Conservation (phyloP, 306 rosid species). For the Neltuma alba region DNA sequence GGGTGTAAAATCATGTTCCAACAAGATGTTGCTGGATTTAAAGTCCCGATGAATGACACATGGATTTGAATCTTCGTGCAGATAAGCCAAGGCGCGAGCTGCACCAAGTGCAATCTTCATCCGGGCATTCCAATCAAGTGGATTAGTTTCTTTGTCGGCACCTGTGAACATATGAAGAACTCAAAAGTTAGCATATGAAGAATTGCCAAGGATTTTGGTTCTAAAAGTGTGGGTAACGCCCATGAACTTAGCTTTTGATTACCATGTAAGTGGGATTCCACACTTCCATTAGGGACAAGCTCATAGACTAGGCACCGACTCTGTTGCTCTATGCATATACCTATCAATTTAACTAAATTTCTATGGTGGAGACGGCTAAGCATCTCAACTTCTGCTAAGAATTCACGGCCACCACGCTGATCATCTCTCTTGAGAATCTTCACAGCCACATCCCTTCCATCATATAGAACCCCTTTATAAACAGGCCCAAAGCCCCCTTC, state of each 20-base stretch:
- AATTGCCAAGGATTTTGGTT: conserved; percentile 5
- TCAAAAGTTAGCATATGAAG: conserved; percentile 26
- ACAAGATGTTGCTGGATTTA: conserved; percentile 95
- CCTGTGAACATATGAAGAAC: conserved; percentile 51
- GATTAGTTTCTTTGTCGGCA: conserved; percentile 79
- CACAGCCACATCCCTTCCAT: conserved; percentile 91
- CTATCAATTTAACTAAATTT: conserved; percentile 84
- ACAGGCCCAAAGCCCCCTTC: conserved; percentile 99
- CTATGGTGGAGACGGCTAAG: conserved; percentile 95
- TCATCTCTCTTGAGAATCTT: conserved; percentile 89
- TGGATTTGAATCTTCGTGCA: conserved; percentile 96
- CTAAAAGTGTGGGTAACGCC: conserved; percentile 14
- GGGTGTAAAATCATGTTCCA: conserved; percentile 84
- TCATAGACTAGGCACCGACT: conserved; percentile 93
- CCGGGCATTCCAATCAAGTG: conserved; percentile 86
- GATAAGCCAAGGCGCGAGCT: conserved; percentile 91
- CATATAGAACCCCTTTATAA: conserved; percentile 70
- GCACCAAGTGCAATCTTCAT: conserved; percentile 96
- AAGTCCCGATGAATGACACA: conserved; percentile 95
- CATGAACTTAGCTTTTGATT: conserved; percentile 35
- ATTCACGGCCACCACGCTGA: conserved; percentile 87
- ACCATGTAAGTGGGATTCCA: conserved; percentile 97
- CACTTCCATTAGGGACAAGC: conserved; percentile 95
- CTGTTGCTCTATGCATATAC: conserved; percentile 81
- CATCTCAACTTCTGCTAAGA: conserved; percentile 99